phyloP scores from a whole-genome alignment of 2,329 filamentous ascomycete species.

The Ceratocystis ficicola region DNA sequence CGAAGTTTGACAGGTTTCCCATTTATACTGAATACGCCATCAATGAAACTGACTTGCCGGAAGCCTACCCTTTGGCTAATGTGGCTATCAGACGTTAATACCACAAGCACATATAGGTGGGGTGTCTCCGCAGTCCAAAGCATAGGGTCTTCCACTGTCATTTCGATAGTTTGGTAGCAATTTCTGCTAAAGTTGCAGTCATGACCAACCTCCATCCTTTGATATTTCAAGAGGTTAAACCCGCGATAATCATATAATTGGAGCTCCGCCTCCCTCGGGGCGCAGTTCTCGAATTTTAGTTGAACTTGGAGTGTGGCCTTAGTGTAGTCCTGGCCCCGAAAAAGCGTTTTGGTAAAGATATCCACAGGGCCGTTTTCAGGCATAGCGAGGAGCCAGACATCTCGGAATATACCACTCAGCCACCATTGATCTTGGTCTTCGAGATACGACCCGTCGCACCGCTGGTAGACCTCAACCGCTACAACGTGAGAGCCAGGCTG shows the following conservation, averaged over 20 bases:
- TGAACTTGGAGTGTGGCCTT: slow-evolving; percentile 29
- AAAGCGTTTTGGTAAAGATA: slow-evolving; percentile 43
- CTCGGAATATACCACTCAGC: slow-evolving; percentile 55
- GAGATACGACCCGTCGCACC: slow-evolving; percentile 59
- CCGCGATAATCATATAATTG: neutral
- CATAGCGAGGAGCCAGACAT: slow-evolving; percentile 54
- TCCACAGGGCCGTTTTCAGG: slow-evolving; percentile 44
- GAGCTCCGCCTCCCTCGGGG: neutral
- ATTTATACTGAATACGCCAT: slow-evolving; percentile 53
- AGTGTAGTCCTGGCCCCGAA: slow-evolving; percentile 30
- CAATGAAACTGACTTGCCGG: slow-evolving; percentile 47
- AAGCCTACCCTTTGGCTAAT: slow-evolving; percentile 46
- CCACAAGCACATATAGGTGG: slow-evolving; percentile 40
- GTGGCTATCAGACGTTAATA: slow-evolving; percentile 28
- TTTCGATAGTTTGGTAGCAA: slow-evolving; percentile 35
- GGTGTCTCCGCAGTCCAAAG: slow-evolving; percentile 62
- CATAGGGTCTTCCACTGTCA: slow-evolving; percentile 38
- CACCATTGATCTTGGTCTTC: slow-evolving; percentile 64
- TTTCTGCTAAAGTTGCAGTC: slow-evolving; percentile 26
- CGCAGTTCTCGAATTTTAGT: neutral
- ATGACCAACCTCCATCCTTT: neutral
- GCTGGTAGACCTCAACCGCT: slow-evolving; percentile 58
- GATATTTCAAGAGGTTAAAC: neutral
- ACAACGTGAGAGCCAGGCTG: slow-evolving; percentile 41
- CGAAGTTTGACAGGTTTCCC: slow-evolving; percentile 52